Conservation (phyloP, 2,329 filamentous ascomycete genomes). For the Colletotrichum euphorbiae region DNA sequence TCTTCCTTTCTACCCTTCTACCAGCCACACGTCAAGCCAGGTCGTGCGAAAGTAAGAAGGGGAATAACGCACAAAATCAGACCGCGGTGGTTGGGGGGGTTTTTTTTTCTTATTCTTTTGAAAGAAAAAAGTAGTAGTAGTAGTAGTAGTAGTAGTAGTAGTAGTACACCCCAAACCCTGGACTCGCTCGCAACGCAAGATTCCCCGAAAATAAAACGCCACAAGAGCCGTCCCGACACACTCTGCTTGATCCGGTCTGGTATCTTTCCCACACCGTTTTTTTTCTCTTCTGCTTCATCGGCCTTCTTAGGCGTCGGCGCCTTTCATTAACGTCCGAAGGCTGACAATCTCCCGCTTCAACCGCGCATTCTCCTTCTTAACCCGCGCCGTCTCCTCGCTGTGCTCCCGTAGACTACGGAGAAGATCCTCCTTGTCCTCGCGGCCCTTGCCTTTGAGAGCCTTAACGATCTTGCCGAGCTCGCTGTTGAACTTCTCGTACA, state of each 20-base stretch:
- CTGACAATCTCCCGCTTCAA: conserved; percentile 86
- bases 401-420: conserved; percentile 77
- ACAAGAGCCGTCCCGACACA: conserved; percentile 7
- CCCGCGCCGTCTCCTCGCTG: conserved; percentile 79
- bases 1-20: background rate
- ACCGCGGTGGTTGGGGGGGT: conserved; percentile 3
- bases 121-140: background rate
- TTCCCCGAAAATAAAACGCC: conserved; percentile 27
- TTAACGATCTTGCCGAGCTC: conserved; percentile 86
- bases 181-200: conserved; percentile 36
- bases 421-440: conserved; percentile 84
- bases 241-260: background rate
- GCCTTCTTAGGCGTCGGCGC: conserved; percentile 39
- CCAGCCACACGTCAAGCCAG: background rate
- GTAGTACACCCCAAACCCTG: conserved; percentile 21
- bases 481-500: conserved; percentile 93
- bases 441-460: conserved; percentile 77
- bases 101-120: too few species aligned
- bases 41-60: background rate
- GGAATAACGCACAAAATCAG: conserved; percentile 22
- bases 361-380: conserved; percentile 88
- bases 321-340: conserved; percentile 67
- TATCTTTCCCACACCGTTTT: background rate
- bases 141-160: conserved; percentile 2
- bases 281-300: background rate